phyloP scores from a whole-genome alignment of 345 rosid species.

The Eucalyptus sideroxylon region DNA sequence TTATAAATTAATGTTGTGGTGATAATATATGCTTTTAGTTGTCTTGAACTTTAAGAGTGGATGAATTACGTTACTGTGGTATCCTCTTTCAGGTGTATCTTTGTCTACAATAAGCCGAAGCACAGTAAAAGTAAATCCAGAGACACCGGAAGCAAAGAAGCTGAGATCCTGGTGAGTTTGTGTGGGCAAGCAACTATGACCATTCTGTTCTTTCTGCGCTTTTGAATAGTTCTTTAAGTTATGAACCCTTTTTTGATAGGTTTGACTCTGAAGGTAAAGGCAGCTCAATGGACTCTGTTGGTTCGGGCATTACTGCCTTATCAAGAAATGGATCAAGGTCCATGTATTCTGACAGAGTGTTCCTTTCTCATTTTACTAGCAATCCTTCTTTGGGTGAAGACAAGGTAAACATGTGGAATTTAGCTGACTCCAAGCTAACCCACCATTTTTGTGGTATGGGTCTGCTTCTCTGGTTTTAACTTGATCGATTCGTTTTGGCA shows the following conservation, averaged over 20 bases:
- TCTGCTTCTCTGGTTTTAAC: neutral
- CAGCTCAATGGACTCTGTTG: constrained; percentile 63
- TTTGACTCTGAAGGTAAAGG: constrained; percentile 82
- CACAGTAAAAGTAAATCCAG: constrained; percentile 52
- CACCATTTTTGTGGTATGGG: neutral
- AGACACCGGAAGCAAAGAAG: constrained; percentile 58
- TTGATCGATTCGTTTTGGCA: neutral
- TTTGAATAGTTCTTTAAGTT: neutral
- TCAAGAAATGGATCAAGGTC: constrained; percentile 50
- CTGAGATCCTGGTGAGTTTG: constrained; percentile 51
- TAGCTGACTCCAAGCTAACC: neutral
- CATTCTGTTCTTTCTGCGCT: neutral
- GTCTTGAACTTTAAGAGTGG: neutral
- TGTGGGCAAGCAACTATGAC: neutral
- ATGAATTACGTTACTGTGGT: neutral
- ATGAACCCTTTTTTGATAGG: constrained; percentile 15
- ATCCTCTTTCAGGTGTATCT: constrained; percentile 48
- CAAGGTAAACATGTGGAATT: constrained; percentile 31
- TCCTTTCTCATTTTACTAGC: constrained; percentile 46
- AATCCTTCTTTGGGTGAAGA: constrained; percentile 63
- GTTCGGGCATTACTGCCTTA: constrained; percentile 45
- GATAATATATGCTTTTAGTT: neutral
- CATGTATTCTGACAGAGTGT: constrained; percentile 58
- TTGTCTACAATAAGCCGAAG: constrained; percentile 67
- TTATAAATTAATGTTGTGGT: neutral